Evolutionary conservation across 140 eudicot species (phyloP).

Genomic region (Flaveria floridana): DNA sequence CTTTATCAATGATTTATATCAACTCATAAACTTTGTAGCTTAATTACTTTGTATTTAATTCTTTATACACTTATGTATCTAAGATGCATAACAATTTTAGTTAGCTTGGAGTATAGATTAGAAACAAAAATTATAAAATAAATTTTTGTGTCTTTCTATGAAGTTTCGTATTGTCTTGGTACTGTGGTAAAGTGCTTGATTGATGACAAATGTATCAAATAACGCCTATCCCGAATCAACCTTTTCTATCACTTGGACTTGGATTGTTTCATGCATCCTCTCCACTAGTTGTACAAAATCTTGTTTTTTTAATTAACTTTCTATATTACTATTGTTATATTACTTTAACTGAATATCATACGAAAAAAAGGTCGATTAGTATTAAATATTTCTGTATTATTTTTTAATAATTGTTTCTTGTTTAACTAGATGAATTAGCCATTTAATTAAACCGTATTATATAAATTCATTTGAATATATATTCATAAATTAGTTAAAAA

Average conservation of each 20-base stretch:
- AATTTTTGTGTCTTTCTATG: neutral
- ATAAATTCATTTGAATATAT: no score
- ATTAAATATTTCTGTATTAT: no score
- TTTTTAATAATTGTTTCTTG: neutral
- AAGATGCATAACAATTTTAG: no score
- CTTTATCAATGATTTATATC: no score
- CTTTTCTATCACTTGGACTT: slow-evolving; percentile 25
- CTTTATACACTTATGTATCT: no score
- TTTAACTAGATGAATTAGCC: neutral
- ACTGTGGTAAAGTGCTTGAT: slow-evolving; percentile 8
- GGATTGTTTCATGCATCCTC: slow-evolving; percentile 9
- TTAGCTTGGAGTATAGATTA: no score
- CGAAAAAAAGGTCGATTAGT: no score
- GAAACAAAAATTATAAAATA: neutral
- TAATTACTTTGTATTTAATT: no score
- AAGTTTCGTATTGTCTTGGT: slow-evolving; percentile 1
- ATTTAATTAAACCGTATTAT: neutral
- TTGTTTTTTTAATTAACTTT: neutral
- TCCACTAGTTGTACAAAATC: neutral
- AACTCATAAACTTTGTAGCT: no score
- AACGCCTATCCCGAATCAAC: slow-evolving; percentile 32
- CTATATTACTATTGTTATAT: neutral
- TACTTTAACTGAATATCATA: neutral
- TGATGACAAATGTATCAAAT: slow-evolving; percentile 5
- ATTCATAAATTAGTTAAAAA: neutral